phyloP scores from a whole-genome alignment of 2,329 filamentous ascomycete genomes.

The Neonectria punicea region DNA sequence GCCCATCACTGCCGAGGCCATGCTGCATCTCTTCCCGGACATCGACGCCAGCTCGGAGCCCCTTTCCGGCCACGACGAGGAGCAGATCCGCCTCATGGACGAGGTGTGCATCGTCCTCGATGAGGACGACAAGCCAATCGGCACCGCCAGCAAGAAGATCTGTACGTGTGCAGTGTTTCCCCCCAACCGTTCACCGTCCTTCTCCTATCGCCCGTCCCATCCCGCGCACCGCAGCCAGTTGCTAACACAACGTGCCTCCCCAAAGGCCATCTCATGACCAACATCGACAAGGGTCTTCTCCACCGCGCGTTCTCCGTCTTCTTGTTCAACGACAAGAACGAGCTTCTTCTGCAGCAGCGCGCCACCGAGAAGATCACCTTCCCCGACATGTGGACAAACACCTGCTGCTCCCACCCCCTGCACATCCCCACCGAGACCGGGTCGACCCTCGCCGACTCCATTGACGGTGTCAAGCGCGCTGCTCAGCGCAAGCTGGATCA shows the following conservation, averaged over 20 bases:
- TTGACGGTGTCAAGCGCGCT: conserved; percentile 89
- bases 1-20: conserved; percentile 84
- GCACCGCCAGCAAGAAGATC: conserved; percentile 96
- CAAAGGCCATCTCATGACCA: conserved; percentile 95
- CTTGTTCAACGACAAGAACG: conserved; percentile 94
- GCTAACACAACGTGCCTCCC: conserved; percentile 25
- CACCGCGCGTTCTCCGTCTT: conserved; percentile 99
- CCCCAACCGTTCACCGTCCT: background rate
- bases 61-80: conserved; percentile 91
- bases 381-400: conserved; percentile 99
- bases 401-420: conserved; percentile 97
- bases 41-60: conserved; percentile 77
- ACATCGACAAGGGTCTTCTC: conserved; percentile 94
- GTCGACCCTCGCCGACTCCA: conserved; percentile 78
- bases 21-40: conserved; percentile 89
- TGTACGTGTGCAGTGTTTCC: conserved; percentile 68
- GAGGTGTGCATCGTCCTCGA: conserved; percentile 98
- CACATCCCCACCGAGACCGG: conserved; percentile 93
- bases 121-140: conserved; percentile 90
- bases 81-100: conserved; percentile 98
- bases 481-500: conserved; percentile 94
- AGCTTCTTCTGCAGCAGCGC: conserved; percentile 93
- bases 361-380: conserved; percentile 98
- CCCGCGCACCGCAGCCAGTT: background rate
- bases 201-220: background rate